Evolutionary conservation across 805 yeast species (phyloP), one percentile per base, ranked within the genome.

Genomic region (Wickerhamiella musiphila): DNA sequence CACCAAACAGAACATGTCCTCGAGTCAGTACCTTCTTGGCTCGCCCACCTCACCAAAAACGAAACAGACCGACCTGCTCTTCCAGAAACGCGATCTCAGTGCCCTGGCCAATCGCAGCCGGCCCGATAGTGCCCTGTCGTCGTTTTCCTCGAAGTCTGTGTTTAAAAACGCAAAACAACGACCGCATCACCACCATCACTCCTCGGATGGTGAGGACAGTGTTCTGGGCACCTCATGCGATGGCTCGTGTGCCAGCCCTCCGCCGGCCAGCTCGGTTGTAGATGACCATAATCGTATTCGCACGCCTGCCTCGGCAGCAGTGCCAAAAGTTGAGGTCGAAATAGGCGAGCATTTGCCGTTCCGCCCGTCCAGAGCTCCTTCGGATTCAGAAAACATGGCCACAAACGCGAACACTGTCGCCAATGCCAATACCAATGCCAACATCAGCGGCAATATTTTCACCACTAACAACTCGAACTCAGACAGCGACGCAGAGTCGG

Each of bases 291-390:
- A n/a, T n/a, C n/a, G n/a, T n/a, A n/a, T n/a, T n/a, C n/a, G n/a
- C n/a, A n/a, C n/a, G n/a, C 39, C 42, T 8, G 33, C 38, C 22
- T 42, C 41, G 14, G 33, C 48, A 10, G n/a, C n/a, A n/a, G n/a
- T n/a, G n/a, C n/a, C n/a, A n/a, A n/a, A n/a, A n/a, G n/a, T n/a
- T n/a, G n/a, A n/a, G n/a, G n/a, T n/a, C n/a, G n/a, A n/a, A n/a
- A n/a, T n/a, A n/a, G 44, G 49, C 37, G 52, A 50, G 36, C 47
- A 45, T 27, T 41, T 39, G 27, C 47, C 55, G 10, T 52, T 52
- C 29, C 48, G 49, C 32, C 42, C 50, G n/a, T 23, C 35, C 19
- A 42, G 43, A 23, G 35, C 34, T 11, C 31, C 40, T 23, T 41
- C 45, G 8, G 52, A 52, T 28, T 57, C 57, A 17, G 40, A 47